Conservation (phyloP, 352 stramenopile species). For the Phytophthora constricta region DNA sequence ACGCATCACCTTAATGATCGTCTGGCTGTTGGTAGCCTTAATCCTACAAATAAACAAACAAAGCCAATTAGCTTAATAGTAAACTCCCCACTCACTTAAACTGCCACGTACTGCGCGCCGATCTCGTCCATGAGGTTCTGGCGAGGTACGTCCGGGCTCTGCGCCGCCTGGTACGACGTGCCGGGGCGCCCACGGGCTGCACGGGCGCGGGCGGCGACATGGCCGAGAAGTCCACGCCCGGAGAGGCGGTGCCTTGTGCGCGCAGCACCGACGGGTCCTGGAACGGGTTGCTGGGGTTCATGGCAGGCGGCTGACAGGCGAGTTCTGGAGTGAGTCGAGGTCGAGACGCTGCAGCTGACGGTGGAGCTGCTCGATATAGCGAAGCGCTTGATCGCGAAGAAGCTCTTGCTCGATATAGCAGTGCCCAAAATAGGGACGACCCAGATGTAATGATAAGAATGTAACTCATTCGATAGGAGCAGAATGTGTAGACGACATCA, state of each 20-base stretch:
- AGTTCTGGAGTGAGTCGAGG: not conserved
- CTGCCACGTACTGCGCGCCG: constrained; percentile 49
- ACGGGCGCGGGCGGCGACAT: constrained; percentile 49
- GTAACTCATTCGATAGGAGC: too few species aligned
- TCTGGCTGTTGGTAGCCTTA: constrained; percentile 84
- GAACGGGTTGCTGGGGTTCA: constrained; percentile 45
- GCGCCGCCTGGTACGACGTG: constrained; percentile 44
- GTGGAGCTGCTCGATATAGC: not conserved
- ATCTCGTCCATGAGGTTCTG: constrained; percentile 90
- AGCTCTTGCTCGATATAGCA: not conserved
- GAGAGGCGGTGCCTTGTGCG: constrained; percentile 31
- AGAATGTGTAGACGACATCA: too few species aligned
- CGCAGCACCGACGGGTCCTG: constrained; percentile 53
- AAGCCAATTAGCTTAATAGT: too few species aligned
- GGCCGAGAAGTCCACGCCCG: constrained; percentile 32
- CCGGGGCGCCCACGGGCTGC: constrained; percentile 27
- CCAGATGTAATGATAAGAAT: not conserved
- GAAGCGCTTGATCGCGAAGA: not conserved
- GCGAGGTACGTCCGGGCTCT: constrained; percentile 27
- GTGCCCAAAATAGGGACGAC: not conserved
- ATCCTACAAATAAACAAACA: constrained; percentile 49
- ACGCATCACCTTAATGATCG: constrained; percentile 84
- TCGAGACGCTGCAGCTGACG: not conserved
- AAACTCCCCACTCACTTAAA: too few species aligned
- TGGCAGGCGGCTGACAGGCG: constrained; percentile 4